Evolutionary conservation across 805 yeast species (phyloP), one percentile per base, ranked within the genome.

Genomic region (Metschnikowia similis): DNA sequence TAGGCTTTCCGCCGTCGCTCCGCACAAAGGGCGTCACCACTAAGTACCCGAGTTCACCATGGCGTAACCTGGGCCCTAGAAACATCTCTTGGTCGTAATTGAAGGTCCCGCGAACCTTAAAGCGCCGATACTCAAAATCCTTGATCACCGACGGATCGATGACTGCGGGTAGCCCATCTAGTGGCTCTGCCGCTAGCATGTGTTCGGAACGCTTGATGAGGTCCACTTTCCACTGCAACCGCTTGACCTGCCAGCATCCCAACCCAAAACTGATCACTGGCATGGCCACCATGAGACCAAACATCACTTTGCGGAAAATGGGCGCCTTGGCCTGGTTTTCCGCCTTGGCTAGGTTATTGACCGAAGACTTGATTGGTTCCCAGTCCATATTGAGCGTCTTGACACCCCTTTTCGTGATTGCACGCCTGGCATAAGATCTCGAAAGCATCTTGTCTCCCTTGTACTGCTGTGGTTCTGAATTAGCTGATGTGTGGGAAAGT

Each of bases 221-320:
- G 53, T 84, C 80, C 26, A 83, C 86, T 66, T 94, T 94, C 99
- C 99, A 94, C 52, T 80, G 75, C 45, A 94, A 70, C 56, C 99
- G 76, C 58, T 81, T 74, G 41, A 88, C 82, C 70, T 94, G 99
- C 99, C 99, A 94, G 49, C 90, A 80, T 1, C 98, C 99, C 40
- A 94, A 71, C 42, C 83, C 84, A 64, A 92, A 87, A 9, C 96
- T 82, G 2, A 90, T 76, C 1, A 90, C 75, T 0, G 99, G 99
- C 85, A 95, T 92, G 17, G 92, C 80, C 53, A 70, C 50, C 82
- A 73, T 58, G 60, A 77, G 59, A 29, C 83, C 76, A 39, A 81
- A 57, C 16, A 81, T 58, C 48, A 69, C 58, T 56, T 66, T 68
- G 50, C 70, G 72, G 58, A 64, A 63, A 59, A 62, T 58, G 47